Percentiles rank a stretch among this genome's conserved stretches.
phyloP scores from a whole-genome alignment of 345 rosid genomes.

The Eucalyptus globulus region DNA sequence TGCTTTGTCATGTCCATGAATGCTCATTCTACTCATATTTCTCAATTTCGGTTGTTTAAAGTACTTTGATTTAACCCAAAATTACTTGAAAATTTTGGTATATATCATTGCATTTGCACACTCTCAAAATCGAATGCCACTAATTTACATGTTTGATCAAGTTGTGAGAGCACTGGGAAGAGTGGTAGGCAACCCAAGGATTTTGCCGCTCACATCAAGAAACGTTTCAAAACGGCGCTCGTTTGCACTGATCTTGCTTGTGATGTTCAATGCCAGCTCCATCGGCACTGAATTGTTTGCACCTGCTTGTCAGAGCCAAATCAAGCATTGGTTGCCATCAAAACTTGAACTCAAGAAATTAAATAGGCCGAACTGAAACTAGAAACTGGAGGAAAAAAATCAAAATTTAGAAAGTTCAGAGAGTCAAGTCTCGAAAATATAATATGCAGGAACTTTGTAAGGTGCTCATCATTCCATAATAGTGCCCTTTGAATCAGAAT shows the following conservation, averaged over 20 bases:
- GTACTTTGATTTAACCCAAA: background rate
- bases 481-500: no score
- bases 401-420: no score
- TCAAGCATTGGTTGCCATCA: background rate
- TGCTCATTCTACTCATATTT: background rate
- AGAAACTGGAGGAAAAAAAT: no score
- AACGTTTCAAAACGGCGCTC: conserved; percentile 33
- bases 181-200: conserved; percentile 46
- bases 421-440: no score
- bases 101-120: background rate
- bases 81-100: background rate
- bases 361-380: background rate
- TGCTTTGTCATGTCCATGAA: no score
- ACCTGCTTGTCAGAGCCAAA: conserved; percentile 6
- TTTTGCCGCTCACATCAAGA: conserved; percentile 54
- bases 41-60: background rate
- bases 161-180: conserved; percentile 62
- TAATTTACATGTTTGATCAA: background rate
- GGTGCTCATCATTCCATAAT: no score
- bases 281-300: conserved; percentile 59
- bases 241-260: conserved; percentile 36
- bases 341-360: background rate
- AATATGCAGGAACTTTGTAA: no score
- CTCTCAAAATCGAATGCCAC: background rate
- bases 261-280: conserved; percentile 56